Base-by-base conservation (phyloP, 2,329 filamentous ascomycete species). In the Stenocarpella maydis region DNA sequence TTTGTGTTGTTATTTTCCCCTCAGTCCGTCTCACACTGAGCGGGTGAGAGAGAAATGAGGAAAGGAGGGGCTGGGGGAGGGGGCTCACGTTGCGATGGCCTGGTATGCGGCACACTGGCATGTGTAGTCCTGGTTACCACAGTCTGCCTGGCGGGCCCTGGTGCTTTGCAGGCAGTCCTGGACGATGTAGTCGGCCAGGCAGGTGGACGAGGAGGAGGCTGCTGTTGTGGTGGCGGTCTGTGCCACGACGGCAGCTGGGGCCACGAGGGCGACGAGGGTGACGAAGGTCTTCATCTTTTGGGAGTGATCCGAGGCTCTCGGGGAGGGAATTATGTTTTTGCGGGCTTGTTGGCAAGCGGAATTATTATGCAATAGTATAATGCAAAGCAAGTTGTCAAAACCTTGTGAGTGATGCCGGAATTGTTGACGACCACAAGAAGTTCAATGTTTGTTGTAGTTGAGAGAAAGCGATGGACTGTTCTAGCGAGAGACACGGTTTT, bases 131-230 rank as follows among this genome's bases (percentile, higher is more conserved):
- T 75, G 77, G 24, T 69, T 6, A 14, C 53, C 66, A 76, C 85
- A 87, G 49, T 72, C 71, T 4, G 73, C 68, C 72, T 82, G 77
- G 77, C 82, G 82, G 69, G 74, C 74, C 47, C 73, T 78, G 74
- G 85, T 80, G 67, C 77, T 79, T 41, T 72, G 66, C 26, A 86
- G 78, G 75, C 84, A 86, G 68, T 78, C 73, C 68, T 79, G 78
- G 74, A 86, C 82, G 50, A 86, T 85, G 78, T 82, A 81, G 65
- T 84, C 79, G 73, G 84, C 84, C 10, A 75, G 77, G 74, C 84
- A 86, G 61, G 75, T 75, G 53, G 73, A 71, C 64, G 71, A 71
- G 75, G 73, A 75, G 73, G 79, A 77, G 47, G 81, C 80, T 50
- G 77, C 73, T 69, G 76, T 78, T 61, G 77, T 77, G 70, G 76